Percentiles rank a stretch among this genome's conserved stretches.
These are phyloP conservation scores for Zalaria obscura DNA, from an alignment of 2,329 filamentous ascomycete genomes.

Conservation along the genomic window DNA sequence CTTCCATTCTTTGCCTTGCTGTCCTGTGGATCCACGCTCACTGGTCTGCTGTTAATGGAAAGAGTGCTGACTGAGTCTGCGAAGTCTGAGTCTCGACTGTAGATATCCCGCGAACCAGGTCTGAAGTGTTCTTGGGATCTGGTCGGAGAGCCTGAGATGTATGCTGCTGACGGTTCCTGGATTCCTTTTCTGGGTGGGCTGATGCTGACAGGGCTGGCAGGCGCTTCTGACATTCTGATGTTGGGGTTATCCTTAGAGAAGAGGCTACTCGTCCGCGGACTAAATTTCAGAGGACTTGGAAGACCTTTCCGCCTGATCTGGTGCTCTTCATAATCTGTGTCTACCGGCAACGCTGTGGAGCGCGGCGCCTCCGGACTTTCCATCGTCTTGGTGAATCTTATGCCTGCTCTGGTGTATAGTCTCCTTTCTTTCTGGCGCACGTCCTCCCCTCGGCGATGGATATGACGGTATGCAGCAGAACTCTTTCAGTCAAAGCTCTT, in stretches of 20 bases:
- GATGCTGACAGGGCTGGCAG: slow-evolving; percentile 18
- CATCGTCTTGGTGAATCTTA: too few species aligned
- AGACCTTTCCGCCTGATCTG: not conserved
- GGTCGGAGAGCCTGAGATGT: slow-evolving; percentile 3
- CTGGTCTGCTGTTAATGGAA: slow-evolving; percentile 3
- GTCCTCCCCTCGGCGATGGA: too few species aligned
- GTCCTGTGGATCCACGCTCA: slow-evolving; percentile 2
- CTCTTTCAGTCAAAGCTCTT: too few species aligned
- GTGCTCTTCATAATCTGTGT: not conserved
- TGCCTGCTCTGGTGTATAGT: too few species aligned
- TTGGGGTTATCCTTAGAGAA: slow-evolving; percentile 2
- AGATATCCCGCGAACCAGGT: slow-evolving; percentile 1
- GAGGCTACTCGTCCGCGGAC: slow-evolving; percentile 2
- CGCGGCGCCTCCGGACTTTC: not conserved
- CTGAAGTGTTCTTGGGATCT: slow-evolving; percentile 2
- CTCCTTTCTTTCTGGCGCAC: too few species aligned
- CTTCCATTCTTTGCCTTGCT: slow-evolving; percentile 1
- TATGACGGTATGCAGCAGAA: too few species aligned
- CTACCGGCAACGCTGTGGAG: not conserved
- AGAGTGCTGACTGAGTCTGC: slow-evolving; percentile 5
- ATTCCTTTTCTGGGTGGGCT: slow-evolving; percentile 14
- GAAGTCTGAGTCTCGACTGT: slow-evolving; percentile 3
- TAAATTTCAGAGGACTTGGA: not conserved
- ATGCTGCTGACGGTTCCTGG: slow-evolving; percentile 14
- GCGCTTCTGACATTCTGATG: slow-evolving; percentile 17